A percentile compares a stretch with the other conserved stretches of the same genome.
Evolutionary conservation across 495 filamentous ascomycete genomes (phyloP).

Genomic region (Venustampulla echinocandica): DNA sequence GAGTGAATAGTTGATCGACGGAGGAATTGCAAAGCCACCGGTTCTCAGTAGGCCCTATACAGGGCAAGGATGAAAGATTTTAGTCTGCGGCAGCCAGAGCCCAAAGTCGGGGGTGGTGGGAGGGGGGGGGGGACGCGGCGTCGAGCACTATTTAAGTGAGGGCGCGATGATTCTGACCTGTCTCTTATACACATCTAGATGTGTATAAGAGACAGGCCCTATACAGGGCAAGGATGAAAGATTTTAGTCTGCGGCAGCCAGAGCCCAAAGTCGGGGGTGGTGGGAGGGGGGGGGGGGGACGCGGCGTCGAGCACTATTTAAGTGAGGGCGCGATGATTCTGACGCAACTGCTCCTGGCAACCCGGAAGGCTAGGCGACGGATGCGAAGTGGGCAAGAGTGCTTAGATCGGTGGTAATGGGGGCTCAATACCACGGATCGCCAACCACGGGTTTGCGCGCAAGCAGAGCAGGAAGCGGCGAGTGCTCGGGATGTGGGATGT

Average conservation of each 20-base stretch:
- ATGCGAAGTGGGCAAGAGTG: background rate
- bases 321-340: no score
- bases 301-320: background rate
- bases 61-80: slow-evolving; percentile 15
- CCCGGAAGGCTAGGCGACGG: no score
- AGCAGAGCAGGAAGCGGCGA: background rate
- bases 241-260: slow-evolving; percentile 19
- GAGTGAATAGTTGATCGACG: slow-evolving; percentile 9
- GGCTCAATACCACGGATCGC: background rate
- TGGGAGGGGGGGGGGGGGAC: background rate
- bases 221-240: slow-evolving; percentile 17
- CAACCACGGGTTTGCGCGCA: background rate
- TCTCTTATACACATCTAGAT: no score
- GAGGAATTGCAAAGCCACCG: slow-evolving; percentile 11
- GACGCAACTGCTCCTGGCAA: no score
- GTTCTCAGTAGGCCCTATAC: slow-evolving; percentile 3
- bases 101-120: no score
- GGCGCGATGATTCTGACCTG: no score
- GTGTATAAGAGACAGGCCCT: no score
- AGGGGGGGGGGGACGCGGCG: background rate
- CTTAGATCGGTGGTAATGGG: no score
- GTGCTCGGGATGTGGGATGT: background rate
- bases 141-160: background rate
- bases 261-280: no score
- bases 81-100: slow-evolving; percentile 20